Evolutionary conservation across 192 early-diverging fungal genomes (phyloP).

Genomic region (Powellomyces hirtus): DNA sequence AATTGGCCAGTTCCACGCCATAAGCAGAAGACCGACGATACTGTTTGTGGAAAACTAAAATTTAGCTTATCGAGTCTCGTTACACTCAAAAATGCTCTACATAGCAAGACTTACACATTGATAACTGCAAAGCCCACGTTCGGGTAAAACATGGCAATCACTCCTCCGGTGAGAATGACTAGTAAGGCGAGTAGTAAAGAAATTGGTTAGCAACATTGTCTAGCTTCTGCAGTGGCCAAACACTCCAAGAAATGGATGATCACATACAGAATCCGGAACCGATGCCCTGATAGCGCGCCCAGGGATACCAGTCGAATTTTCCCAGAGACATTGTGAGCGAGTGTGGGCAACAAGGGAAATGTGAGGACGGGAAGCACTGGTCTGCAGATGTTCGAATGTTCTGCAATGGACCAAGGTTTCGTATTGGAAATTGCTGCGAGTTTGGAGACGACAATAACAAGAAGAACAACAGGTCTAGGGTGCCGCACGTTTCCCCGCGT

Average conservation of each 20-base stretch:
- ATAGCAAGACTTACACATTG: slow-evolving; percentile 22
- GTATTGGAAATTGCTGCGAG: too few species aligned
- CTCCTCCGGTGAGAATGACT: slow-evolving; percentile 26
- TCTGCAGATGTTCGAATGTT: too few species aligned
- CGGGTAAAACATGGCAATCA: slow-evolving; percentile 18
- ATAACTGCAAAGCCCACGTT: not conserved
- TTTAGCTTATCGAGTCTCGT: too few species aligned
- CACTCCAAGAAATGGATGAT: not conserved
- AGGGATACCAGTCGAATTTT: slow-evolving; percentile 30
- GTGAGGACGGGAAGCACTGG: too few species aligned
- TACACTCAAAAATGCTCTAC: too few species aligned
- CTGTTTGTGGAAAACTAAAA: not conserved
- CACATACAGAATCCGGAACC: slow-evolving; percentile 23
- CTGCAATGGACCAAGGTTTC: too few species aligned
- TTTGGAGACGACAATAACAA: too few species aligned
- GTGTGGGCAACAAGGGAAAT: too few species aligned
- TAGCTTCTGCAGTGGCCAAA: too few species aligned
- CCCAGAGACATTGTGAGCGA: slow-evolving; percentile 10
- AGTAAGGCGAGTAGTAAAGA: not conserved
- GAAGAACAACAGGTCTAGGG: too few species aligned
- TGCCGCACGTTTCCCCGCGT: too few species aligned
- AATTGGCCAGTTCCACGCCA: slow-evolving; percentile 23
- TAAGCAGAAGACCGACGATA: slow-evolving; percentile 14
- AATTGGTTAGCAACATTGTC: not conserved
- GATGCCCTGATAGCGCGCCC: slow-evolving; percentile 26